Conservation (phyloP, 805 yeast species). For the Candida michaelii region DNA sequence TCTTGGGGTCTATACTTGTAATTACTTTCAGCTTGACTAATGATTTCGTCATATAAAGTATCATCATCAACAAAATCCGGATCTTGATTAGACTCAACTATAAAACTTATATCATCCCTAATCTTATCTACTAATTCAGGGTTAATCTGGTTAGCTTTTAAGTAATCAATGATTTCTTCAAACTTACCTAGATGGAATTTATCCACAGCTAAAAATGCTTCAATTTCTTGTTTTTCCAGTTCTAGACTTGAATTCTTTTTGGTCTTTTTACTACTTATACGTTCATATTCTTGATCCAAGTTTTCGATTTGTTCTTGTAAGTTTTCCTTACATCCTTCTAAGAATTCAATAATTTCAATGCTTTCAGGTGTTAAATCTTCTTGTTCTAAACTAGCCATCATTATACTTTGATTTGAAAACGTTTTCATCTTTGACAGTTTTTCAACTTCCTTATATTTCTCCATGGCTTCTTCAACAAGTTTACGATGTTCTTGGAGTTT, state of each 20-base stretch:
- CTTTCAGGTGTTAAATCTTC: conserved; percentile 33
- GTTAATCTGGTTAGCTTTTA: conserved; percentile 29
- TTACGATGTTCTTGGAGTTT: conserved; percentile 38
- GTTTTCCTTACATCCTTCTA: conserved; percentile 30
- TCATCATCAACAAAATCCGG: conserved; percentile 39
- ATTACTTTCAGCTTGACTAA: conserved; percentile 24
- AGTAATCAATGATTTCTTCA: conserved; percentile 27
- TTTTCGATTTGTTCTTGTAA: conserved; percentile 34
- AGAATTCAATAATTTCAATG: conserved; percentile 32
- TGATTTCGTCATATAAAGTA: conserved; percentile 42
- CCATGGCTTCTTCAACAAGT: conserved; percentile 47
- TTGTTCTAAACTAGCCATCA: conserved; percentile 39
- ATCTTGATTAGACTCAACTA: conserved; percentile 38
- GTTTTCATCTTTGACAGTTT: conserved; percentile 43
- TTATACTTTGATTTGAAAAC: conserved; percentile 45
- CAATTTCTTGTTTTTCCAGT: conserved; percentile 42
- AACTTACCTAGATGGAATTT: conserved; percentile 40
- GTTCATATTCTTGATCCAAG: conserved; percentile 42
- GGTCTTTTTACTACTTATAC: conserved; percentile 36
- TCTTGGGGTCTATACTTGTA: conserved; percentile 15
- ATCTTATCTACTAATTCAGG: conserved; percentile 33
- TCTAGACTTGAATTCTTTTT: conserved; percentile 40
- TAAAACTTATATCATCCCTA: conserved; percentile 40
- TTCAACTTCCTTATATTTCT: conserved; percentile 44
- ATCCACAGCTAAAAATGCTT: conserved; percentile 27